Evolutionary conservation across 176 grass and related monocot species (phyloP).

Genomic region (Eragrostis curvula): DNA sequence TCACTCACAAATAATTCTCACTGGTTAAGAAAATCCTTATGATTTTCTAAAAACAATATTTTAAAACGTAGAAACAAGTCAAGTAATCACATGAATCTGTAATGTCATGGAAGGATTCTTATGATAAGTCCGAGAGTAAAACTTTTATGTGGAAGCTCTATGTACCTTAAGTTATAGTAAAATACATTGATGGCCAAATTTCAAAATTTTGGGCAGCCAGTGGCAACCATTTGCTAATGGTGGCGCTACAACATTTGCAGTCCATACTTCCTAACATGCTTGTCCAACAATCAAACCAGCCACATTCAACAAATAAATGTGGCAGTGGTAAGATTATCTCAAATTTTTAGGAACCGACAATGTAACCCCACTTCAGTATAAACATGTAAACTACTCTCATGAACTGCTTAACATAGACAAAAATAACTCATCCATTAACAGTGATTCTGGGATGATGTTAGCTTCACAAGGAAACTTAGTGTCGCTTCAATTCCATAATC

Average conservation of each 20-base stretch:
- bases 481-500: not conserved
- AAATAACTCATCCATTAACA: too few species aligned
- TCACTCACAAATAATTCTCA: not conserved
- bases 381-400: too few species aligned
- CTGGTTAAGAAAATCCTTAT: not conserved
- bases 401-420: too few species aligned
- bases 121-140: not conserved
- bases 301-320: not conserved
- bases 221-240: not conserved
- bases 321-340: not conserved
- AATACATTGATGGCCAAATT: not conserved
- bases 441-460: too few species aligned
- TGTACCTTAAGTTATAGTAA: not conserved
- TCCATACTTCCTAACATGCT: not conserved
- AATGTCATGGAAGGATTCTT: not conserved
- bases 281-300: not conserved
- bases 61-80: not conserved
- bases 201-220: not conserved
- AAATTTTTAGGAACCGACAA: conserved; percentile 21
- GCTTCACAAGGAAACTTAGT: too few species aligned
- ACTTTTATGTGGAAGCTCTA: not conserved
- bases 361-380: not conserved
- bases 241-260: not conserved
- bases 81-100: conserved; percentile 8
- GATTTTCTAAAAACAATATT: conserved; percentile 7